Evolutionary conservation across 2,329 filamentous ascomycete species (phyloP).

Genomic region (Colletotrichum tropicicola): DNA sequence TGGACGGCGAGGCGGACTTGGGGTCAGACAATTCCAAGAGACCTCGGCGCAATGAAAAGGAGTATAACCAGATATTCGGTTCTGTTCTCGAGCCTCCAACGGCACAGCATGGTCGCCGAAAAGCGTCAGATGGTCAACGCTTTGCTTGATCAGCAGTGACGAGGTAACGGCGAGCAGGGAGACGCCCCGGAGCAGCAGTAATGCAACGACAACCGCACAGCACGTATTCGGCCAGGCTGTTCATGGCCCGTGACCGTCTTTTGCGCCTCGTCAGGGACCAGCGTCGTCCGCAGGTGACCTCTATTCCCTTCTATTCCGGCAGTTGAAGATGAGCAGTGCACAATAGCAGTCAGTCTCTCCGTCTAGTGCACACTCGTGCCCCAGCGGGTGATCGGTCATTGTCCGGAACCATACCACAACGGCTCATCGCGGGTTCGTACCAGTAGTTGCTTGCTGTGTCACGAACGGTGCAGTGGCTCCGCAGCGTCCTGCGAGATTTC

Average conservation of each 20-base stretch:
- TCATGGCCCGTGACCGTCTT: neutral
- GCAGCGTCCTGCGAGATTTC: no score
- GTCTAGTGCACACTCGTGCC: neutral
- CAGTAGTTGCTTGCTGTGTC: neutral
- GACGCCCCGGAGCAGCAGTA: neutral
- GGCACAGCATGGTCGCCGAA: neutral
- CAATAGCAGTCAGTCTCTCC: neutral
- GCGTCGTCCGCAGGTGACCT: slow-evolving; percentile 8
- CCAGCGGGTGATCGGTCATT: neutral
- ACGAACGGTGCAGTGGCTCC: no score
- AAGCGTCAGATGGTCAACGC: neutral
- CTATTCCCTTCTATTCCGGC: neutral
- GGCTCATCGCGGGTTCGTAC: neutral
- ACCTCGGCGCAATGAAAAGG: neutral
- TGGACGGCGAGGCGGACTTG: neutral
- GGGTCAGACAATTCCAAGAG: neutral
- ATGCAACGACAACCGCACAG: slow-evolving; percentile 1
- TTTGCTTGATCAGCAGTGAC: slow-evolving; percentile 14
- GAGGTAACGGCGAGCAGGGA: neutral
- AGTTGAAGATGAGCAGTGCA: slow-evolving; percentile 1
- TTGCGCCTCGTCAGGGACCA: no score
- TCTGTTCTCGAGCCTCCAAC: neutral
- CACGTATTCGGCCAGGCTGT: neutral
- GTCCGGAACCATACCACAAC: slow-evolving; percentile 6
- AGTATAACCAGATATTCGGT: neutral